Evolutionary conservation across 345 rosid species (phyloP), one percentile per base, ranked within the genome.

Genomic region (Rhodamnia argentea): DNA sequence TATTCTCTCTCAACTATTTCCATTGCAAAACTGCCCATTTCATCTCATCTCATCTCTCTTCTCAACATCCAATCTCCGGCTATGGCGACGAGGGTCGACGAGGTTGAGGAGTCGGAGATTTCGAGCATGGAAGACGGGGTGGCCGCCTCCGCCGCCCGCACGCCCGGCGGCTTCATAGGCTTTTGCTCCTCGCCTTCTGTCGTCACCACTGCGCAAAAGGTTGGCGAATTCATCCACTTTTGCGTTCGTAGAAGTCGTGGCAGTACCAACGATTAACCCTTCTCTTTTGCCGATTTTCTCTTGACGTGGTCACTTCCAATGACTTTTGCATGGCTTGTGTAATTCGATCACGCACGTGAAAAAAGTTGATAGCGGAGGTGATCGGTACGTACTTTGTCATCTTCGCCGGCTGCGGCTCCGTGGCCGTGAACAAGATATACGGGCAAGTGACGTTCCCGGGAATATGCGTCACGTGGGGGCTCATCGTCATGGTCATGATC

Each of bases 401-500:
- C 83, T 91, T 93, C 51, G 89, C 92, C 3, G 92, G 93, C 1
- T 93, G 94, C 76, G 93, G 93, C 7, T 20, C 93, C 0, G 92
- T 91, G 2, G 94, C 91, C 0, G 92, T 88, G 84, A 88, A 93
- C 86, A 91, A 90, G 81, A 89, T 89, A 3, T 93, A 93, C 42
- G 92, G 92, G 10, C 70, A 87, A 6, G 90, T 93, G 58, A 89
- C 94, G 5, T 91, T 93, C 82, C 93, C 94, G 23, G 92, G 92
- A 6, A 2, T 90, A 47, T 90, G 92, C 42, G 89, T 90, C 56
- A 86, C 91, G 1, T 93, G 94, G 93, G 92, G 94, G 53, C 87
- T 91, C 27, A 88, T 91, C 55, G 92, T 91, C 13, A 90, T 90
- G 92, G 94, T 90, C 44, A 89, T 91, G 92, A 82, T 91, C n/a